Base-by-base conservation (phyloP, 352 stramenopile genomes). In the Pythium volutum region DNA sequence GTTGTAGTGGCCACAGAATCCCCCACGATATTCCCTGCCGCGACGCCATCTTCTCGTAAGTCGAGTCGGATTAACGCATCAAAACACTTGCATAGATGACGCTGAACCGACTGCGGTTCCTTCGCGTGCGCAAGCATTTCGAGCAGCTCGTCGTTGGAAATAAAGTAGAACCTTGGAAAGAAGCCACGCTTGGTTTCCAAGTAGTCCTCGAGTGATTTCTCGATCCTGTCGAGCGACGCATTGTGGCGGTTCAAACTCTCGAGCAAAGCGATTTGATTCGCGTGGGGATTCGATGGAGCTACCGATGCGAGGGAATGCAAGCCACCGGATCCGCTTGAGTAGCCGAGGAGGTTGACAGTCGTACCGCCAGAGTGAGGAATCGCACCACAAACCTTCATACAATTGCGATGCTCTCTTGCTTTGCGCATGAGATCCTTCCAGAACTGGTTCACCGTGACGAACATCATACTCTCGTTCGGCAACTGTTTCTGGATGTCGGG, bases 121-220 rank as follows among this genome's bases (percentile, higher is more conserved):
- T 89, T 88, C 0, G 83, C 81, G 42, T 94, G 84, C 1, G 85
- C 78, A 7, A 96, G 54, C 29, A 96, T 91, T 54, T 95, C 84
- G 5, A 96, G 60, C 31, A 96, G 59, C 34, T 95, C 88, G 48
- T 95, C 87, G 60, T 95, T 94, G 31, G 83, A 89, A 49, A 96
- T 86, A 58, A 95, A 96, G 54, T 92, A 96, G 46, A 96, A 96
- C 1, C 88, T 75, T 1, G 88, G 85, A 59, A 96, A 96, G 29
- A 81, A 77, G 14, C 73, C 67, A n/a, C 88, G 84, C 46, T 96
- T 96, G 8, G 80, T 89, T 63, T 93, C 83, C 5, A 94, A 29
- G 26, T 94, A 94, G 52, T 92, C 84, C 63, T 91, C 83, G 1
- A 93, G 66, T 6, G 82, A 91, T 55, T 93, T 93, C 50, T 91